These are phyloP conservation scores for Balakata baccata DNA, from an alignment of 345 rosid species.

Conservation along the genomic window DNA sequence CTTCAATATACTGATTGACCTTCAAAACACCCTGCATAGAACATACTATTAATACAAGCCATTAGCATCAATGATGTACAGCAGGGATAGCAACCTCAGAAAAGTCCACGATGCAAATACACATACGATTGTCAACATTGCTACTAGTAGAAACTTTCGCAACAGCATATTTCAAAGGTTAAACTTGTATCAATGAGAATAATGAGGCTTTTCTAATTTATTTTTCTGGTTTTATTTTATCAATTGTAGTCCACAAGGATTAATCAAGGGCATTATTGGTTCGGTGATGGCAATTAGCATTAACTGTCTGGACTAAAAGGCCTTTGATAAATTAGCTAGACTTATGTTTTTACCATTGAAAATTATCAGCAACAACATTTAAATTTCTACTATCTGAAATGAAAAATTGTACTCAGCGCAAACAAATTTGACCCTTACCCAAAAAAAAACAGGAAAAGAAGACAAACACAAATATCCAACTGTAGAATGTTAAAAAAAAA, in stretches of 20 bases:
- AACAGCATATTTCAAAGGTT: too few relatives aligned
- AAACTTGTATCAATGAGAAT: too few relatives aligned
- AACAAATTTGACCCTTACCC: background rate
- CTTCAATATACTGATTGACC: constrained; percentile 79
- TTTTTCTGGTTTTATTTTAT: background rate
- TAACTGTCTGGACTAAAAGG: background rate
- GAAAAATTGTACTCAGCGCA: background rate
- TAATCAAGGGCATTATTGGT: background rate
- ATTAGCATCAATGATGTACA: background rate
- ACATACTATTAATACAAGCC: background rate
- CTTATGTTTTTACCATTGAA: background rate
- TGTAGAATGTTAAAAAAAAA: too few relatives aligned
- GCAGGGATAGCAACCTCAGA: background rate
- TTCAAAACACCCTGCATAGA: constrained; percentile 76
- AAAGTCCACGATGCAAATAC: background rate
- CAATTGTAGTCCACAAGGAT: background rate
- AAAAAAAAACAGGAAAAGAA: background rate
- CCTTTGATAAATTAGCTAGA: too few relatives aligned
- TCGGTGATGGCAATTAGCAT: background rate
- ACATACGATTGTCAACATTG: background rate
- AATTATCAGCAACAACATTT: background rate
- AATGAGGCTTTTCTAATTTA: background rate
- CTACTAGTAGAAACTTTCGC: too few relatives aligned
- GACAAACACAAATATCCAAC: too few relatives aligned
- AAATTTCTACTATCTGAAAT: background rate